A percentile compares a stretch with the other conserved stretches of the same genome.
Evolutionary conservation across 768 basidiomycete species (phyloP).

Genomic region (Trametes cingulata): DNA sequence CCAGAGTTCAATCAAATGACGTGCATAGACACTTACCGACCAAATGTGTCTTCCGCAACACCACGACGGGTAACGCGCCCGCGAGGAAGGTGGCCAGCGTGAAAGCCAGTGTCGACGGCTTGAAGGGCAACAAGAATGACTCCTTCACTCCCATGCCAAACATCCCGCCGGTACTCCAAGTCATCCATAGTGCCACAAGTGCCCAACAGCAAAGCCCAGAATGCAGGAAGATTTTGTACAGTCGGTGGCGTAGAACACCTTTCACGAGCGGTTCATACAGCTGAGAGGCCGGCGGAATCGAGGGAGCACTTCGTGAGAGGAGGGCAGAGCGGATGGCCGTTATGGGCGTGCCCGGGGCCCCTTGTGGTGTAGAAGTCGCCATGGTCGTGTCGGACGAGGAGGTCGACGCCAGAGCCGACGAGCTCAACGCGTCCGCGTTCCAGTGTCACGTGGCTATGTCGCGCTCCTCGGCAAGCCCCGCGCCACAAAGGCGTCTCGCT

Average conservation of each 20-base stretch:
- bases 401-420: constrained; percentile 8
- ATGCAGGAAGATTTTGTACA: constrained; percentile 50
- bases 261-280: constrained; percentile 69
- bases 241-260: constrained; percentile 57
- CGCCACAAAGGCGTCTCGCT: neutral
- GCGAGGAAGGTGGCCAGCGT: constrained; percentile 48
- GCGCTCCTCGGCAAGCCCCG: constrained; percentile 7
- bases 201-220: constrained; percentile 44
- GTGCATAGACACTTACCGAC: constrained; percentile 52
- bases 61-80: constrained; percentile 56
- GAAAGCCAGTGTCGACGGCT: constrained; percentile 40
- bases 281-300: constrained; percentile 57
- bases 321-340: constrained; percentile 42
- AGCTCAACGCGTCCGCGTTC: constrained; percentile 16
- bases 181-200: constrained; percentile 41
- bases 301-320: constrained; percentile 50
- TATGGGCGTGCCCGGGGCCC: constrained; percentile 37
- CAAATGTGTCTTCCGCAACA: constrained; percentile 59
- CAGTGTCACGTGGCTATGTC: constrained; percentile 6
- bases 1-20: no score
- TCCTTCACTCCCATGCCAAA: constrained; percentile 35
- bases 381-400: constrained; percentile 18
- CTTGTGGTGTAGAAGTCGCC: constrained; percentile 3
- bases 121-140: constrained; percentile 42
- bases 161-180: constrained; percentile 46